Conservation (phyloP, 2,329 filamentous ascomycete genomes). For the Ophiosphaerella korrae region DNA sequence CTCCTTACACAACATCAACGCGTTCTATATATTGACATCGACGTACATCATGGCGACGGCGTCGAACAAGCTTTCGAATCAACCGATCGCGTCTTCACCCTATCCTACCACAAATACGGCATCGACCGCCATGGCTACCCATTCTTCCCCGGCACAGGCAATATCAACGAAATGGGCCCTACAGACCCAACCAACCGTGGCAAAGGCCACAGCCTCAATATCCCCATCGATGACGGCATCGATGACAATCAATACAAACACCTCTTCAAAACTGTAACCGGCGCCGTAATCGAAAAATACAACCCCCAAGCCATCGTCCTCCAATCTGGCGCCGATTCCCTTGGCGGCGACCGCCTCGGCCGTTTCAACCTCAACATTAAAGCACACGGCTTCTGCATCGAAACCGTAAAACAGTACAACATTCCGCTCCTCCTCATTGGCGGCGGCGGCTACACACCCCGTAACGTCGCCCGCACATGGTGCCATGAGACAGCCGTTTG, state of each 20-base stretch:
- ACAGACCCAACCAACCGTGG: constrained; percentile 82
- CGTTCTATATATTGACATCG: constrained; percentile 93
- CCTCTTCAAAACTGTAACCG: constrained; percentile 83
- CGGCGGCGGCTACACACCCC: constrained; percentile 93
- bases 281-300: constrained; percentile 78
- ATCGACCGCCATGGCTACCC: constrained; percentile 58
- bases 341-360: constrained; percentile 90
- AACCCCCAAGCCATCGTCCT: constrained; percentile 89
- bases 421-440: constrained; percentile 89
- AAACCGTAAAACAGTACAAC: constrained; percentile 80
- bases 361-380: constrained; percentile 97
- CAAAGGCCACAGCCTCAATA: constrained; percentile 87
- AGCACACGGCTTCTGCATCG: constrained; percentile 89
- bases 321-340: constrained; percentile 92
- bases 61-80: constrained; percentile 92
- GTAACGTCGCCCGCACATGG: constrained; percentile 96
- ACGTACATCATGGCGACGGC: constrained; percentile 89
- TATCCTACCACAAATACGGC: constrained; percentile 97
- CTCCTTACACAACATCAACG: constrained; percentile 80
- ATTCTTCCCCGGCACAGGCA: constrained; percentile 93
- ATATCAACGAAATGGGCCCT: constrained; percentile 82
- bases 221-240: constrained; percentile 88
- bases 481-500: constrained; percentile 94
- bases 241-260: constrained; percentile 86
- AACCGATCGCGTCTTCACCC: constrained; percentile 86